Conservation (phyloP, 2,329 filamentous ascomycete species). For the Trichoderma arundinaceum region DNA sequence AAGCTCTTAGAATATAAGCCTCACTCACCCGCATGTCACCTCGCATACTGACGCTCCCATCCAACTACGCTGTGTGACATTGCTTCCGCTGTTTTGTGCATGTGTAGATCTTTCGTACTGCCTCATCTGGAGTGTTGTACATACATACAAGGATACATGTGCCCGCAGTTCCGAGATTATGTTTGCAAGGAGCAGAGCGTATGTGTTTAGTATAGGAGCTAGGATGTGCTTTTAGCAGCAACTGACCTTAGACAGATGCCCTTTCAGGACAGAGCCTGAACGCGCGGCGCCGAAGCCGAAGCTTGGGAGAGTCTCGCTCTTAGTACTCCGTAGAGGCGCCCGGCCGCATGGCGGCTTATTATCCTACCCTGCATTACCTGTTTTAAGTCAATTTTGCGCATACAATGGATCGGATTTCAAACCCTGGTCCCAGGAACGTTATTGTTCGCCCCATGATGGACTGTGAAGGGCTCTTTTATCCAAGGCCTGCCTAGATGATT, state of each 20-base stretch:
- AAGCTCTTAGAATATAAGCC: slow-evolving; percentile 24
- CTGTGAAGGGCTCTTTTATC: neutral
- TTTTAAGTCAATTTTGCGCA: slow-evolving; percentile 12
- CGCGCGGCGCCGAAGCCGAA: neutral
- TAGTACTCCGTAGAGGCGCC: neutral
- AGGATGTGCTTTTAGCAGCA: neutral
- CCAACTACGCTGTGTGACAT: slow-evolving; percentile 6
- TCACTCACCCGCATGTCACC: neutral
- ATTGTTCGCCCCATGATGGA: neutral
- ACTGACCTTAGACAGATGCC: slow-evolving; percentile 1
- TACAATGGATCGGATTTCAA: slow-evolving; percentile 1
- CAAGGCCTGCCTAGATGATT: neutral
- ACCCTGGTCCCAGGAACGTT: slow-evolving; percentile 1
- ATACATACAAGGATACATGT: neutral
- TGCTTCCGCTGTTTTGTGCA: neutral
- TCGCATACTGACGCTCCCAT: neutral
- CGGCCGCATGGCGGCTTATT: slow-evolving; percentile 8
- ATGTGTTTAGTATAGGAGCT: neutral
- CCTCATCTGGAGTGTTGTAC: neutral
- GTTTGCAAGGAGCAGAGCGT: slow-evolving; percentile 2
- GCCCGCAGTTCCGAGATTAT: neutral
- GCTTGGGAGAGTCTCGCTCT: slow-evolving; percentile 5
- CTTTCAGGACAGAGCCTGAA: neutral
- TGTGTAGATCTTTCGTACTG: slow-evolving; percentile 1
- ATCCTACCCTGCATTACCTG: neutral